Conservation (phyloP, 2,329 filamentous ascomycete species). For the Penicillium italicum region DNA sequence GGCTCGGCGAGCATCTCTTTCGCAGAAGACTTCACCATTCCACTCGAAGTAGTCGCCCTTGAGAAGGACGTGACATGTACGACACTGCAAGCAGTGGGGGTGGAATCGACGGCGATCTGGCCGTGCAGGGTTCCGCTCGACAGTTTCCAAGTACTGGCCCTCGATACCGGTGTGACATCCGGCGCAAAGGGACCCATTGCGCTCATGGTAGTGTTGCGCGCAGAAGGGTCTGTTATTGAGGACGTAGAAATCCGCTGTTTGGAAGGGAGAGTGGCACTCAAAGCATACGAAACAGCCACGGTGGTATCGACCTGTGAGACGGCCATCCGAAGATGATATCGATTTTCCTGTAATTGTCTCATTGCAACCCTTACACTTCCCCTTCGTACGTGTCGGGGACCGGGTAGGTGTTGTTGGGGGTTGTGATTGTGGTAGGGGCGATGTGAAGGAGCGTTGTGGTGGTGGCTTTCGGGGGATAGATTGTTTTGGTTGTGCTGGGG, state of each 20-base stretch:
- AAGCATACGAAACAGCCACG: slow-evolving; percentile 91
- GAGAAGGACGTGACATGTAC: slow-evolving; percentile 66
- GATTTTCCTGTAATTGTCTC: slow-evolving; percentile 82
- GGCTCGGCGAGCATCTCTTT: slow-evolving; percentile 72
- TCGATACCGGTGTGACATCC: slow-evolving; percentile 83
- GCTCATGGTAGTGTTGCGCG: slow-evolving; percentile 83
- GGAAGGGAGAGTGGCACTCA: slow-evolving; percentile 75
- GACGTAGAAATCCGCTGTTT: slow-evolving; percentile 89
- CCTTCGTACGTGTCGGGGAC: slow-evolving; percentile 54
- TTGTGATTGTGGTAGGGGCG: slow-evolving; percentile 40
- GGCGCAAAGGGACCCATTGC: slow-evolving; percentile 82
- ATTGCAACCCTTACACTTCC: slow-evolving; percentile 78
- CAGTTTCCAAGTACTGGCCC: slow-evolving; percentile 87
- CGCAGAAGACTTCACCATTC: slow-evolving; percentile 74
- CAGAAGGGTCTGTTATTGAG: slow-evolving; percentile 84
- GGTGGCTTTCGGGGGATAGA: slow-evolving; percentile 24
- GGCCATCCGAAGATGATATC: slow-evolving; percentile 87
- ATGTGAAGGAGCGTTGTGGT: slow-evolving; percentile 28
- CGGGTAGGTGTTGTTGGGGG: slow-evolving; percentile 39
- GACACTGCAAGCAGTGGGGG: slow-evolving; percentile 78
- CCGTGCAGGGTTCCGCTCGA: slow-evolving; percentile 36
- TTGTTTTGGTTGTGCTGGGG: slow-evolving; percentile 12
- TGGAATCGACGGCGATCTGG: slow-evolving; percentile 69
- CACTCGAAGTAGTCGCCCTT: slow-evolving; percentile 90
- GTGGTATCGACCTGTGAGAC: slow-evolving; percentile 89